These are phyloP conservation scores for Phoma sp. DNA, from an alignment of 2,329 filamentous ascomycete genomes.

Conservation along the genomic window DNA sequence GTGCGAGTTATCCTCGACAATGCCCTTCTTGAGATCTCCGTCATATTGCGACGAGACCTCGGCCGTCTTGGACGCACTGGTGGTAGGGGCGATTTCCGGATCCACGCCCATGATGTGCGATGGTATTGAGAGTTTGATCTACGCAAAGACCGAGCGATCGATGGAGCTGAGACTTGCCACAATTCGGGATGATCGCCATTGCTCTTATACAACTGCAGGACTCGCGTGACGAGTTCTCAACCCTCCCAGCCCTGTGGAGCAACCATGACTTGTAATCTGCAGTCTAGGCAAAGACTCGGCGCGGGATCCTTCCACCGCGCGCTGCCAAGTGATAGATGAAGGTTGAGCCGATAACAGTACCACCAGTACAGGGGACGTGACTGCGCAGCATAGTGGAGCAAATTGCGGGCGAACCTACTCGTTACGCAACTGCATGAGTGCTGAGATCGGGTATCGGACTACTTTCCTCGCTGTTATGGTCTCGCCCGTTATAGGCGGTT, in stretches of 20 bases:
- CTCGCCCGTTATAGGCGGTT: neutral
- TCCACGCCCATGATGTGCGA: constrained; percentile 9
- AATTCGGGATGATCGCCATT: neutral
- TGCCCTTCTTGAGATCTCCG: constrained; percentile 6
- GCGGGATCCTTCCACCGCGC: neutral
- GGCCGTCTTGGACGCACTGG: neutral
- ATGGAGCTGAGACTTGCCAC: neutral
- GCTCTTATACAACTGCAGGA: constrained; percentile 5
- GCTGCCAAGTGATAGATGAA: constrained; percentile 13
- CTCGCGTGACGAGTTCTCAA: neutral
- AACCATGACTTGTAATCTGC: constrained; percentile 11
- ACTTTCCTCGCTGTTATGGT: neutral
- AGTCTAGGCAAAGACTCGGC: constrained; percentile 1
- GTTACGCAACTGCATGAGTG: neutral
- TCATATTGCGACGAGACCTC: constrained; percentile 10
- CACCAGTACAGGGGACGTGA: neutral
- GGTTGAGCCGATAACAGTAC: constrained; percentile 3
- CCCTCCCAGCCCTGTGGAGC: no score
- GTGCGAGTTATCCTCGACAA: constrained; percentile 10
- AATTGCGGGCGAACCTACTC: neutral
- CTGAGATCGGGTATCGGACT: neutral
- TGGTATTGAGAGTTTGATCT: no score
- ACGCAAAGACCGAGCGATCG: no score
- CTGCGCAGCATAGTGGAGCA: neutral
- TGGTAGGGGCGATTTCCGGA: constrained; percentile 8